Evolutionary conservation across 768 basidiomycete genomes (phyloP).

Genomic region (Pulveroboletus sp.): DNA sequence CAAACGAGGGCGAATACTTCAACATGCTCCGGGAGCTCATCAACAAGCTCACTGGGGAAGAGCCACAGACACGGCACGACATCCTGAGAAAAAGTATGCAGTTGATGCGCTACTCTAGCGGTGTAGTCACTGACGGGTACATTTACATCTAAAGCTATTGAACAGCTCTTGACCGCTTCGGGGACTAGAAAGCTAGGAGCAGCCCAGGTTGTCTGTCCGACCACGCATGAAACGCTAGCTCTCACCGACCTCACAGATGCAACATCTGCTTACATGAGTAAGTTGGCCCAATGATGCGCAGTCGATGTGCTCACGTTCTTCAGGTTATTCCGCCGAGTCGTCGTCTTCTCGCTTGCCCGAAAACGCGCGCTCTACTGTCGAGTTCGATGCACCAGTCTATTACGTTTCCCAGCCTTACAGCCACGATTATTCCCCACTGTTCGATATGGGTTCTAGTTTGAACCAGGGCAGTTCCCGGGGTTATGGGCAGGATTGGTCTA

Average conservation of each 20-base stretch:
- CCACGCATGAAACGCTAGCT: not conserved
- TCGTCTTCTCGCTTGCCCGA: not conserved
- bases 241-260: not conserved
- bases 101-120: not conserved
- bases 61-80: slow-evolving; percentile 17
- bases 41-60: slow-evolving; percentile 14
- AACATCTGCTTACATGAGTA: slow-evolving; percentile 1
- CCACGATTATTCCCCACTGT: not conserved
- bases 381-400: not conserved
- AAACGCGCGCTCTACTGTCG: not conserved
- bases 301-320: slow-evolving; percentile 1
- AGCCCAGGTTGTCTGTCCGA: not conserved
- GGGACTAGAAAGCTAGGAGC: not conserved
- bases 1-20: slow-evolving; percentile 22
- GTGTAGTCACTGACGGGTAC: not conserved
- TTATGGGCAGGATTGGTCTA: not conserved
- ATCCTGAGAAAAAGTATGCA: slow-evolving; percentile 18
- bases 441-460: not conserved
- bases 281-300: not conserved
- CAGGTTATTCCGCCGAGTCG: slow-evolving; percentile 1
- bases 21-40: slow-evolving; percentile 17
- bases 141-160: slow-evolving; percentile 3
- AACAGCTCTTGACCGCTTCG: slow-evolving; percentile 4
- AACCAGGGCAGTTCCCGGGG: not conserved
- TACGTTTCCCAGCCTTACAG: not conserved